Evolutionary conservation across 805 yeast genomes (phyloP).

Genomic region (Saccharomycopsis amapae): DNA sequence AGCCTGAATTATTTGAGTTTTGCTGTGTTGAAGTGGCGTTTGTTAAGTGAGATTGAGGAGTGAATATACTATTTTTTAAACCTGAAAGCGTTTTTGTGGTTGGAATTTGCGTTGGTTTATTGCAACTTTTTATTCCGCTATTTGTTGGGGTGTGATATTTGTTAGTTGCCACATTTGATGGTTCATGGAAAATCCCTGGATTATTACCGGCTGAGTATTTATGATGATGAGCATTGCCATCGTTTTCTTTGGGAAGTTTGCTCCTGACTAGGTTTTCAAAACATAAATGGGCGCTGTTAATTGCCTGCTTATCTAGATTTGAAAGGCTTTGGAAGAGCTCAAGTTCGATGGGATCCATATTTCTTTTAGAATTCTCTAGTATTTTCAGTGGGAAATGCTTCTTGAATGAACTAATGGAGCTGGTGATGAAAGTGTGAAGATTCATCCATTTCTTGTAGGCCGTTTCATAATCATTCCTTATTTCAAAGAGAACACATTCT

Average conservation of each 20-base stretch:
- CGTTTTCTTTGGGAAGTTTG: neutral
- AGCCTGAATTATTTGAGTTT: too few species aligned
- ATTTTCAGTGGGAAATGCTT: constrained; percentile 10
- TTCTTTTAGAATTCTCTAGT: neutral
- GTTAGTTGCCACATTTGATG: too few species aligned
- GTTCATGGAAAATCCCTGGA: too few species aligned
- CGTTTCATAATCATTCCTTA: constrained; percentile 5
- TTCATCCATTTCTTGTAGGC: constrained; percentile 22
- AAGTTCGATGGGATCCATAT: neutral
- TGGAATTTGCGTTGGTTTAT: too few species aligned
- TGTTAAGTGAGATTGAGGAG: too few species aligned
- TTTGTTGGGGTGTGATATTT: neutral
- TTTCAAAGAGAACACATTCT: constrained; percentile 15
- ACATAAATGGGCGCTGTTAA: constrained; percentile 15
- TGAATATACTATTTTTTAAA: too few species aligned
- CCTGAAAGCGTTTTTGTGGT: too few species aligned
- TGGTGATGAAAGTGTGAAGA: constrained; percentile 14
- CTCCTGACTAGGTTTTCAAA: constrained; percentile 14
- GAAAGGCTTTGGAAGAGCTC: neutral
- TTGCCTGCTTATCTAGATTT: constrained; percentile 8
- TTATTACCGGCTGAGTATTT: too few species aligned
- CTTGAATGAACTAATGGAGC: constrained; percentile 10
- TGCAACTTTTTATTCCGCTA: too few species aligned
- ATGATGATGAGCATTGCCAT: neutral
- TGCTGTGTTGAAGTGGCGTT: too few species aligned